These are phyloP conservation scores for Macadamia integrifolia DNA, from an alignment of 164 flowering plant genomes.

Conservation along the genomic window DNA sequence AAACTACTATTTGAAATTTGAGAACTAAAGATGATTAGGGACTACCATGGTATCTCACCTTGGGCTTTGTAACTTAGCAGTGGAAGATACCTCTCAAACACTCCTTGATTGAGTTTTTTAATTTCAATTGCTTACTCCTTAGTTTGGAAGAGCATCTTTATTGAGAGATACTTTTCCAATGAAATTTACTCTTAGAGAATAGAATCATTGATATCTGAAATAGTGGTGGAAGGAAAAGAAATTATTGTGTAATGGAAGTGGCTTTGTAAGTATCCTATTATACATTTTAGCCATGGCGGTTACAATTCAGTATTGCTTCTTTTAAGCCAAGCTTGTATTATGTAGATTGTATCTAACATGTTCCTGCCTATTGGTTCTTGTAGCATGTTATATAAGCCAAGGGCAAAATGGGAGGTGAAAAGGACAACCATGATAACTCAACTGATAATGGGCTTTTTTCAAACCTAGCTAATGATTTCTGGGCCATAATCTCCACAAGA, in stretches of 20 bases:
- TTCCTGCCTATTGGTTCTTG: background rate
- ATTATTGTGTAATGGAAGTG: too few species aligned
- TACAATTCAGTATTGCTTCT: background rate
- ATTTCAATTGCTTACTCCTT: too few species aligned
- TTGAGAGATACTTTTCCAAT: too few species aligned
- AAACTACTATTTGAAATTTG: too few species aligned
- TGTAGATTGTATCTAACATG: background rate
- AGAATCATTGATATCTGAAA: too few species aligned
- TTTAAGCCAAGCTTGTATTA: background rate
- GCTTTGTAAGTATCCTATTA: background rate
- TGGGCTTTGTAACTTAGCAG: slow-evolving; percentile 55
- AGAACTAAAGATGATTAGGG: too few species aligned
- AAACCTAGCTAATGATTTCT: slow-evolving; percentile 27
- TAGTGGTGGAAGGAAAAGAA: too few species aligned
- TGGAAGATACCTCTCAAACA: slow-evolving; percentile 11
- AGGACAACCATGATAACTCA: slow-evolving; percentile 31
- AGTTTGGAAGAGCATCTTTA: too few species aligned
- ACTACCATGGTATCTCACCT: slow-evolving; percentile 28
- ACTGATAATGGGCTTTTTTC: slow-evolving; percentile 45
- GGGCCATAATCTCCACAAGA: slow-evolving; percentile 37
- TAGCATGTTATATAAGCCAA: background rate
- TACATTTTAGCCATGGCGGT: background rate
- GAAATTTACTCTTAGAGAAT: too few species aligned
- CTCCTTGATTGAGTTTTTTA: too few species aligned
- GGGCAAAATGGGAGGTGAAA: slow-evolving; percentile 48